These are phyloP conservation scores for Phanerodontia chrysosporium DNA, from an alignment of 768 basidiomycete genomes.

Conservation along the genomic window DNA sequence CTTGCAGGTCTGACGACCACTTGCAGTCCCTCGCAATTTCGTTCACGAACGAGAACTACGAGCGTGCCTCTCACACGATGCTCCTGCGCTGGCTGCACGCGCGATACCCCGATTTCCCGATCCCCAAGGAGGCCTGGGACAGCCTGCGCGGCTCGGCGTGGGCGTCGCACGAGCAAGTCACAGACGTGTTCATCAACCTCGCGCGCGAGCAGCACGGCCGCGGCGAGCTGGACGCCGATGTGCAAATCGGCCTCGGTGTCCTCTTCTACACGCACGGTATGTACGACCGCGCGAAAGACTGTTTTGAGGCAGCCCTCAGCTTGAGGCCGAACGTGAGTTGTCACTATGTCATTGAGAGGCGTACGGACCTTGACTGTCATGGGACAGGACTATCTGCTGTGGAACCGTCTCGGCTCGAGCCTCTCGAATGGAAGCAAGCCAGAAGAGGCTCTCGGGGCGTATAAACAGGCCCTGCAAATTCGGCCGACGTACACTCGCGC, in stretches of 20 bases:
- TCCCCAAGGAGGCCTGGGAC: constrained; percentile 51
- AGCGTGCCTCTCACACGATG: constrained; percentile 80
- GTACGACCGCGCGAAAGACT: constrained; percentile 89
- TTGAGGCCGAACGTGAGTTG: constrained; percentile 62
- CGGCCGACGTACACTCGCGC: constrained; percentile 96
- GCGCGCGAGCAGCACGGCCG: constrained; percentile 79
- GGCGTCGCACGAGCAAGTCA: constrained; percentile 77
- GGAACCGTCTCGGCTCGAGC: constrained; percentile 94
- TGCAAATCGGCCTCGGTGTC: constrained; percentile 91
- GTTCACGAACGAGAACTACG: constrained; percentile 91
- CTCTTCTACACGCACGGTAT: constrained; percentile 86
- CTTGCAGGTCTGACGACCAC: constrained; percentile 4
- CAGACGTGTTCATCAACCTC: constrained; percentile 76
- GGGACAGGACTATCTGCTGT: constrained; percentile 79
- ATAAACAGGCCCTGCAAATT: constrained; percentile 84
- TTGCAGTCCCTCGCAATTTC: constrained; percentile 88
- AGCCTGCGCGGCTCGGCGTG: constrained; percentile 62
- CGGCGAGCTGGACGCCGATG: constrained; percentile 76
- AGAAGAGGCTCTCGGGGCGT: constrained; percentile 88
- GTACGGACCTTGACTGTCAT: not conserved
- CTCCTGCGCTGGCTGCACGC: constrained; percentile 81
- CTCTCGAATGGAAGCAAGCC: constrained; percentile 93
- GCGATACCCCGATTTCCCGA: constrained; percentile 51
- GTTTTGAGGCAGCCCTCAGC: constrained; percentile 85
- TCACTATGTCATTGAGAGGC: not conserved